Evolutionary conservation across 73 alveolate species (phyloP).

Genomic region (Tetrahymena elliotti): DNA sequence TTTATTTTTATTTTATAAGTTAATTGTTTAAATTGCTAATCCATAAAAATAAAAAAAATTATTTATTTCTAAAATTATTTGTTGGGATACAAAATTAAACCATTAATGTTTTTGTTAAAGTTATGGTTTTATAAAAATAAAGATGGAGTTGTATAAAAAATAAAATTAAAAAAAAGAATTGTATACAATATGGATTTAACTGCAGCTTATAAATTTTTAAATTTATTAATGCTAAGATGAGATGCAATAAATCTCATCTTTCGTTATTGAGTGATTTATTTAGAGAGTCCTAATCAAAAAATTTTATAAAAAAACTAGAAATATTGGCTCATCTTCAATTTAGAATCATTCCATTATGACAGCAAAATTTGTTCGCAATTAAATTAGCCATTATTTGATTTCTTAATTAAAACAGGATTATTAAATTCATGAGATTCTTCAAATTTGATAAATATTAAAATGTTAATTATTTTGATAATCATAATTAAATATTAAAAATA

Average conservation of each 20-base stretch:
- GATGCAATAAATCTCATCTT: not conserved
- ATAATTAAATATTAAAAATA: not conserved
- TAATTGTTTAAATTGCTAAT: too few species aligned
- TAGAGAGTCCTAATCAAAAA: not conserved
- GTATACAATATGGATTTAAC: too few species aligned
- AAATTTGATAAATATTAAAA: not conserved
- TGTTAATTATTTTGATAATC: not conserved
- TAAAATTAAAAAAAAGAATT: too few species aligned
- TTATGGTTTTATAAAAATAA: too few species aligned
- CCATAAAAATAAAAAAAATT: too few species aligned
- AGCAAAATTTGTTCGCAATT: not conserved
- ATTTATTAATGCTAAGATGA: not conserved
- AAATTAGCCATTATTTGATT: not conserved
- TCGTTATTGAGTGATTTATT: not conserved
- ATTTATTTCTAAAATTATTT: too few species aligned
- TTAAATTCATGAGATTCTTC: not conserved
- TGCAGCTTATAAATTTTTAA: too few species aligned
- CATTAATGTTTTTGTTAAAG: too few species aligned
- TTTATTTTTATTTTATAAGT: too few species aligned
- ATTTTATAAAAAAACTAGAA: not conserved
- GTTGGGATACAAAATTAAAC: too few species aligned
- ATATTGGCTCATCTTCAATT: not conserved
- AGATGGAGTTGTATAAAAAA: too few species aligned
- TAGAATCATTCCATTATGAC: not conserved
- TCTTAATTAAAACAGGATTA: not conserved